A percentile compares a stretch with the other conserved stretches of the same genome.
These are phyloP conservation scores for Tetrapyrgos nigripes DNA, from an alignment of 1,284 basidiomycete species.

Conservation along the genomic window DNA sequence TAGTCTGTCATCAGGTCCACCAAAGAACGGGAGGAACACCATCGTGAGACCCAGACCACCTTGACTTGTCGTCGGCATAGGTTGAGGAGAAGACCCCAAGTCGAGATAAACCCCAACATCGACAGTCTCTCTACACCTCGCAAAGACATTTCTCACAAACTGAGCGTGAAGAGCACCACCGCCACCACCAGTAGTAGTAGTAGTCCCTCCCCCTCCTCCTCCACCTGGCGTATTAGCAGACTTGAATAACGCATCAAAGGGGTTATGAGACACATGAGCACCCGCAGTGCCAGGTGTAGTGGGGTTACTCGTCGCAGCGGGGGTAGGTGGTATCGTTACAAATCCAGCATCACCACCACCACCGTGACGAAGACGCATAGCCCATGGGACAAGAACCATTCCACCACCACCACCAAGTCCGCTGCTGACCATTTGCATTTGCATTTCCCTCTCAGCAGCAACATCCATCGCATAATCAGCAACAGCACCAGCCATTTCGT, in stretches of 20 bases:
- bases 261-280: conserved; percentile 39
- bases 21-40: conserved; percentile 91
- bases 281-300: conserved; percentile 8
- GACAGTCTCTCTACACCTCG: conserved; percentile 63
- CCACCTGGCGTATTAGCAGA: conserved; percentile 23
- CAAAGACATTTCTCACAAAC: conserved; percentile 86
- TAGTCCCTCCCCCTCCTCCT: conserved; percentile 39
- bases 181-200: conserved; percentile 21
- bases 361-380: conserved; percentile 37
- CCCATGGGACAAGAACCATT: conserved; percentile 88
- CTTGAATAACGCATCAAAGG: conserved; percentile 73
- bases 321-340: conserved; percentile 24
- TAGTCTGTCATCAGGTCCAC: conserved; percentile 92
- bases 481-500: conserved; percentile 76
- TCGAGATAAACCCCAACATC: conserved; percentile 75
- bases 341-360: neutral
- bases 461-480: conserved; percentile 65
- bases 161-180: conserved; percentile 69
- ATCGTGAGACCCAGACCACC: conserved; percentile 44
- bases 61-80: neutral
- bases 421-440: no score
- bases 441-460: neutral
- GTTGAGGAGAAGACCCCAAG: conserved; percentile 18
- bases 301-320: conserved; percentile 27
- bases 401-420: conserved; percentile 53